phyloP scores from a whole-genome alignment of 2,329 filamentous ascomycete species.

The Falciphora oryzae region DNA sequence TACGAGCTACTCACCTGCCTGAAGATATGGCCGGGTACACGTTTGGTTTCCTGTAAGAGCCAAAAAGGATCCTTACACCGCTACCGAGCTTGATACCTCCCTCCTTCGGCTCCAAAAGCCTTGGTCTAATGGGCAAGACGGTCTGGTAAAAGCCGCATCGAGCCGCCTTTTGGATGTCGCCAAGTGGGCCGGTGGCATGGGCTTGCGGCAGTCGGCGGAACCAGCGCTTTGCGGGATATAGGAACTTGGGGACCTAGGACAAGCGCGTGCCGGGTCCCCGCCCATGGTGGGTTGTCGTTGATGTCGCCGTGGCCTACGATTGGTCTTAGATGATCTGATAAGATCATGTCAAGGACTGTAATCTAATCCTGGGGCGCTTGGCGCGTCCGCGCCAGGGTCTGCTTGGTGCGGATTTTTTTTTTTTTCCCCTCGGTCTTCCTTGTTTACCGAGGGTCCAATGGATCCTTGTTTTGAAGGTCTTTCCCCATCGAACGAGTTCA shows the following conservation, averaged over 20 bases:
- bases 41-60: too few species aligned
- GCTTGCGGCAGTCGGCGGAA: not conserved
- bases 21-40: not conserved
- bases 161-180: not conserved
- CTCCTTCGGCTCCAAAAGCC: too few species aligned
- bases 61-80: too few species aligned
- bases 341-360: constrained; percentile 14
- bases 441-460: not conserved
- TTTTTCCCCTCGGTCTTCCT: not conserved
- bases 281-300: not conserved
- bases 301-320: constrained; percentile 6
- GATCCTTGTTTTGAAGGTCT: not conserved
- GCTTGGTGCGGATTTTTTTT: not conserved
- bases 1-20: too few species aligned
- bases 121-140: not conserved
- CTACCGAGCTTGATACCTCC: too few species aligned
- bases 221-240: not conserved
- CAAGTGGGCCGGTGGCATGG: not conserved
- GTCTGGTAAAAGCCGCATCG: not conserved
- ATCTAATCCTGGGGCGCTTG: not conserved
- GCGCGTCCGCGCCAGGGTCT: too few species aligned
- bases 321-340: constrained; percentile 22
- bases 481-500: not conserved
- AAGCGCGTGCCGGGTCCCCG: not conserved
- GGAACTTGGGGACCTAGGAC: too few species aligned